Evolutionary conservation across 2,329 filamentous ascomycete genomes (phyloP).

Genomic region (Parastagonospora nodorum): DNA sequence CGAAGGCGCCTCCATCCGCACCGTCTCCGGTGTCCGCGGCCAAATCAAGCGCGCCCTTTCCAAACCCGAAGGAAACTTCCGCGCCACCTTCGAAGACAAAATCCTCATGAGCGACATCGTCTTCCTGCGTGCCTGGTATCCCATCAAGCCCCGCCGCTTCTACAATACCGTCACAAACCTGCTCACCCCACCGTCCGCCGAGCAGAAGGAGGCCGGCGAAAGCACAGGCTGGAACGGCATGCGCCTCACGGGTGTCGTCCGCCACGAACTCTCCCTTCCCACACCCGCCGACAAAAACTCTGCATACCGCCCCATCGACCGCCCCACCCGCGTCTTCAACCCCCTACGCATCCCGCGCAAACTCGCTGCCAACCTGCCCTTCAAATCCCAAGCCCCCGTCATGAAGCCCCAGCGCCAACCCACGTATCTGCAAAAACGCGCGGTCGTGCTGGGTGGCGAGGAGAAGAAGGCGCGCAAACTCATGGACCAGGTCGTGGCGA

Average conservation of each 20-base stretch:
- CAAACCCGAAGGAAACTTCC: conserved; percentile 93
- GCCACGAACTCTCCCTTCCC: conserved; percentile 72
- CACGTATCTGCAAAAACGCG: conserved; percentile 94
- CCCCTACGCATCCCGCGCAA: conserved; percentile 76
- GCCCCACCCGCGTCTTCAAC: conserved; percentile 57
- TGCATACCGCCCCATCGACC: conserved; percentile 72
- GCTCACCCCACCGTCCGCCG: conserved; percentile 60
- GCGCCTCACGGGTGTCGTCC: conserved; percentile 91
- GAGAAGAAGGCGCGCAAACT: conserved; percentile 87
- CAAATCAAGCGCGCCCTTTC: conserved; percentile 95
- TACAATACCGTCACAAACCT: conserved; percentile 97
- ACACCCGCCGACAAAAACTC: conserved; percentile 85
- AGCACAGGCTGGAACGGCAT: conserved; percentile 76
- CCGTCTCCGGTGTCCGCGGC: conserved; percentile 91
- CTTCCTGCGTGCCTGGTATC: conserved; percentile 95
- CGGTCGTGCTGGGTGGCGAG: conserved; percentile 81
- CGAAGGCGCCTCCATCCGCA: conserved; percentile 93
- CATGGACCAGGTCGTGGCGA: conserved; percentile 89
- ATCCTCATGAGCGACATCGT: conserved; percentile 96
- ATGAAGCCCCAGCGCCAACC: conserved; percentile 79
- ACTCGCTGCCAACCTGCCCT: conserved; percentile 83
- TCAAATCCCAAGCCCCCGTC: conserved; percentile 85
- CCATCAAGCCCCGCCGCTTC: conserved; percentile 91
- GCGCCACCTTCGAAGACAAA: conserved; percentile 98
- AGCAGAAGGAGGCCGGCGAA: conserved; percentile 38